phyloP scores from a whole-genome alignment of 2,329 filamentous ascomycete species.

The Sporothrix protearum region DNA sequence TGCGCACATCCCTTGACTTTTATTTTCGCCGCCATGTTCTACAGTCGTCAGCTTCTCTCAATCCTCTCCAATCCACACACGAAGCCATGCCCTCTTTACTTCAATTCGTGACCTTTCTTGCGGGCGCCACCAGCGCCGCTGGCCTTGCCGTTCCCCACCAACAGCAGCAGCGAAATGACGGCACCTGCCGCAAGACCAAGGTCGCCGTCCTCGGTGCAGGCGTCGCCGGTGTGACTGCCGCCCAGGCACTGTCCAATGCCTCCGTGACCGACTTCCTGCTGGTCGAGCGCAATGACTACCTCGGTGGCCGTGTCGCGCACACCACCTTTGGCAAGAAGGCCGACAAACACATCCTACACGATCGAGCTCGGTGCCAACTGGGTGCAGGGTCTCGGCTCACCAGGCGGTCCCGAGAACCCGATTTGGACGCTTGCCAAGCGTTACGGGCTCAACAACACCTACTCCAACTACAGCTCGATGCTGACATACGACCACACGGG shows the following conservation, averaged over 20 bases:
- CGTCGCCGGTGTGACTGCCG: constrained; percentile 9
- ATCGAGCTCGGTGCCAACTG: constrained; percentile 21
- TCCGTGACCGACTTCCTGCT: constrained; percentile 14
- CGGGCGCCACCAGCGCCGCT: background rate
- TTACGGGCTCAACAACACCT: constrained; percentile 15
- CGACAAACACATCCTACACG: constrained; percentile 4
- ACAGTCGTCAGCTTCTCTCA: background rate
- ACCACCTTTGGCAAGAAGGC: constrained; percentile 15
- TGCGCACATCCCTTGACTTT: background rate
- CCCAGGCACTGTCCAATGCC: constrained; percentile 19
- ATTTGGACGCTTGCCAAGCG: constrained; percentile 11
- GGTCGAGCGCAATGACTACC: constrained; percentile 17
- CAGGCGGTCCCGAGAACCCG: constrained; percentile 1
- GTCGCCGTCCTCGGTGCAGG: constrained; percentile 16
- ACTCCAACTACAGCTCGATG: constrained; percentile 15
- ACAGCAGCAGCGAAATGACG: background rate
- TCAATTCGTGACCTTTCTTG: background rate
- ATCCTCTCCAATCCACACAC: background rate
- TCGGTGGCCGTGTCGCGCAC: constrained; percentile 17
- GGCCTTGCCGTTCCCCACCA: background rate
- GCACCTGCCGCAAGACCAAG: constrained; percentile 14
- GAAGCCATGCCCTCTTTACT: background rate
- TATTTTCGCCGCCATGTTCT: background rate
- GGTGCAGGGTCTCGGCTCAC: constrained; percentile 13
- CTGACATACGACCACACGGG: constrained; percentile 17